Percentiles rank a stretch among this genome's conserved stretches.
Evolutionary conservation across 441 rosid genomes (phyloP).

Genomic region (Metrosideros polymorpha): DNA sequence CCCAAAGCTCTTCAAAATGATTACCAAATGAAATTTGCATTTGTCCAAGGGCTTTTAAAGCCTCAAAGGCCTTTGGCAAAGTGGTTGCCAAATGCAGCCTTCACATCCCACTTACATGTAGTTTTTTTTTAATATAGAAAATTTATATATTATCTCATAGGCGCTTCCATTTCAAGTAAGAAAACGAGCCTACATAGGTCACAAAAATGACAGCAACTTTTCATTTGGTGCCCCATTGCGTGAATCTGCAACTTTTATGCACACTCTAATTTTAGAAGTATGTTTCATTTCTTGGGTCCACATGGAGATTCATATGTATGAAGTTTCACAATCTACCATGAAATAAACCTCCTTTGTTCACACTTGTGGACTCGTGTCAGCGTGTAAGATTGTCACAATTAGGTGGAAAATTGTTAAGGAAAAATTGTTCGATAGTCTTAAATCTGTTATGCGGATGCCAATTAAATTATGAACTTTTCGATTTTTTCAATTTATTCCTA

Average conservation of each 20-base stretch:
- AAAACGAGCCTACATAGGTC: background rate
- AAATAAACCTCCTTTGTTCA: background rate
- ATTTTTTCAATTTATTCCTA: background rate
- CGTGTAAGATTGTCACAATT: background rate
- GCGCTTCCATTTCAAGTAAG: background rate
- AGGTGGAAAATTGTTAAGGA: background rate
- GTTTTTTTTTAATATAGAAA: no score
- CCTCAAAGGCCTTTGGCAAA: no score
- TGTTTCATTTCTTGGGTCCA: background rate
- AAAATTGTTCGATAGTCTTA: background rate
- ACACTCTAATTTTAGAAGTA: background rate
- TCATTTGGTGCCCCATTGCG: background rate
- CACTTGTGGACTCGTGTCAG: background rate
- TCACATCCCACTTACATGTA: no score
- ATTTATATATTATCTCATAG: no score
- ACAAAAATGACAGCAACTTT: background rate
- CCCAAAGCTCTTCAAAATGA: no score
- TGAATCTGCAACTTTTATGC: no score
- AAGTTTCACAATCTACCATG: background rate
- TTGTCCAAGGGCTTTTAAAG: no score
- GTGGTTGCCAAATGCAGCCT: no score
- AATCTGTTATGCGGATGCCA: fast-evolving
- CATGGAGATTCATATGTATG: background rate
- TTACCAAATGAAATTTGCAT: no score
- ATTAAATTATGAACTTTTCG: background rate